Conservation (phyloP, 805 yeast species). For the Pichia cephalocereana region DNA sequence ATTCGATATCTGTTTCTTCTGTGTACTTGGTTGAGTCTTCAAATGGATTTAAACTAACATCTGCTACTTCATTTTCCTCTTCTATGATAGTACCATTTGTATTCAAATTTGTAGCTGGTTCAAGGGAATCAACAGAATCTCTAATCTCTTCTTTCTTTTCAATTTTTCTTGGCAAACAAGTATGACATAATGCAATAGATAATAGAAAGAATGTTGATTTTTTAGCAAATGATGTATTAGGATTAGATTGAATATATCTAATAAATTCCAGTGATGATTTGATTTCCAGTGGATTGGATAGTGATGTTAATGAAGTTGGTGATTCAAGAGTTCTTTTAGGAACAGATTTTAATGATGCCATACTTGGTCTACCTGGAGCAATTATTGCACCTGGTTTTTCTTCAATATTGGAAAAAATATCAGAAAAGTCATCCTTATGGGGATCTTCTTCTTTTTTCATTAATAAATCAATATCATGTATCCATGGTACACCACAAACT, state of each 20-base stretch:
- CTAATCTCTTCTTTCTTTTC: constrained; percentile 11
- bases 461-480: constrained; percentile 58
- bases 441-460: constrained; percentile 16
- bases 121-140: constrained; percentile 16
- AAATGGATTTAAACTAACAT: constrained; percentile 3
- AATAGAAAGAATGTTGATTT: constrained; percentile 73
- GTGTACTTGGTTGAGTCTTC: constrained; percentile 12
- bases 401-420: constrained; percentile 4
- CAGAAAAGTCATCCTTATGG: constrained; percentile 9
- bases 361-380: constrained; percentile 47
- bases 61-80: background rate
- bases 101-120: constrained; percentile 6
- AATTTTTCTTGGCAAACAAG: constrained; percentile 63
- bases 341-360: constrained; percentile 33
- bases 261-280: constrained; percentile 60
- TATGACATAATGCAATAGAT: constrained; percentile 79
- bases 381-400: constrained; percentile 15
- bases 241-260: constrained; percentile 59
- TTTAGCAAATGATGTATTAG: constrained; percentile 58
- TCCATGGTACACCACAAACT: constrained; percentile 83
- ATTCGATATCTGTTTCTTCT: constrained; percentile 47
- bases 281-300: constrained; percentile 29
- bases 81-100: background rate
- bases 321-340: background rate
- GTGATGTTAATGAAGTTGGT: background rate